phyloP scores from a whole-genome alignment of 768 basidiomycete species.

The Mrakia hoshinonis region DNA sequence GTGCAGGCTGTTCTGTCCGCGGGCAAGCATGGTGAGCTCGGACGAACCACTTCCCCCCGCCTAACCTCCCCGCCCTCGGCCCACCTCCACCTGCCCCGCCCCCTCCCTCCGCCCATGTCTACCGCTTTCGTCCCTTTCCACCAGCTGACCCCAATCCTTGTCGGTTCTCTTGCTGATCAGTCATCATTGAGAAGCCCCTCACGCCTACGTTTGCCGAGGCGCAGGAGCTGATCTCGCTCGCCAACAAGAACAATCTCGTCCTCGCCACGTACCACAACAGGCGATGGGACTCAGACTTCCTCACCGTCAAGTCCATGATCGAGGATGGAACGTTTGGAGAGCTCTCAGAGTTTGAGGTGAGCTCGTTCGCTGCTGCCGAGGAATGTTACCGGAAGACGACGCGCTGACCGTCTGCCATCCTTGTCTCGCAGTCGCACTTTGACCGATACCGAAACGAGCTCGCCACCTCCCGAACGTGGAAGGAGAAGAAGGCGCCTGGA shows the following conservation, averaged over 20 bases:
- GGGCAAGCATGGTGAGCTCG: constrained; percentile 58
- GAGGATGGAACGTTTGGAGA: constrained; percentile 47
- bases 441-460: constrained; percentile 59
- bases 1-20: constrained; percentile 50
- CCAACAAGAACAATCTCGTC: constrained; percentile 53
- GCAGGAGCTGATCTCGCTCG: constrained; percentile 53
- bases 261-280: constrained; percentile 44
- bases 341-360: constrained; percentile 56
- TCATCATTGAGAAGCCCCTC: constrained; percentile 72
- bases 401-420: neutral
- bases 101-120: neutral
- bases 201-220: constrained; percentile 56
- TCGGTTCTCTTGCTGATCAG: constrained; percentile 34
- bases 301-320: constrained; percentile 56
- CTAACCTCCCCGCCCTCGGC: neutral
- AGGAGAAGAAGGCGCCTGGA: constrained; percentile 57
- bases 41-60: neutral
- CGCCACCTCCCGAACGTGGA: constrained; percentile 50
- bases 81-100: neutral
- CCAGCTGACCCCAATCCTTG: constrained; percentile 4
- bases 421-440: constrained; percentile 46
- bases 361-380: neutral
- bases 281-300: constrained; percentile 50
- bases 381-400: no score
- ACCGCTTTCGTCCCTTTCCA: neutral